A percentile compares a stretch with the other conserved stretches of the same genome.
Evolutionary conservation across 2,329 filamentous ascomycete species (phyloP).

Genomic region (Cadophora sp.): DNA sequence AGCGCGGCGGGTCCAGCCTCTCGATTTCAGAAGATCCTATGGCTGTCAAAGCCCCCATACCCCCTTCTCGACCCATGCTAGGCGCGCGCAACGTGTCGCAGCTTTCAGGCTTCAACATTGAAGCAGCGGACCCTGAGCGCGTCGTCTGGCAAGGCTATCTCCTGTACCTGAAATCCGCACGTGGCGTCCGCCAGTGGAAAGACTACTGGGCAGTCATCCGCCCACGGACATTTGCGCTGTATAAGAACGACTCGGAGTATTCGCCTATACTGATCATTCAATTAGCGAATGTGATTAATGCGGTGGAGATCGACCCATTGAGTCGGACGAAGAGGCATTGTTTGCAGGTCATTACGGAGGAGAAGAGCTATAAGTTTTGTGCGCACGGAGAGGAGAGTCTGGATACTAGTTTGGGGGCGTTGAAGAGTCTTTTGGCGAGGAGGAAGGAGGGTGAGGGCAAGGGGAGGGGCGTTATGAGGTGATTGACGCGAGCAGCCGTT

Average conservation of each 20-base stretch:
- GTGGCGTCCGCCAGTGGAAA: conserved; percentile 92
- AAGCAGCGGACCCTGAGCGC: conserved; percentile 73
- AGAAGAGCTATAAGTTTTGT: conserved; percentile 82
- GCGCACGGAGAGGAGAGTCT: conserved; percentile 82
- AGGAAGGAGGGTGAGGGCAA: conserved; percentile 57
- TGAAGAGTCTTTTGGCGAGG: conserved; percentile 85
- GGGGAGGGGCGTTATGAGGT: conserved; percentile 14
- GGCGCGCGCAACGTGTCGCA: conserved; percentile 66
- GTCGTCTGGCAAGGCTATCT: conserved; percentile 96
- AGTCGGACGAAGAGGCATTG: conserved; percentile 86
- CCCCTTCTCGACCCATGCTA: conserved; percentile 44
- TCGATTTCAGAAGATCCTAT: conserved; percentile 43
- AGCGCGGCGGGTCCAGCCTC: conserved; percentile 41
- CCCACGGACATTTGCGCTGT: conserved; percentile 82
- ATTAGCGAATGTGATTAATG: conserved; percentile 81
- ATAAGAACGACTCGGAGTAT: conserved; percentile 94
- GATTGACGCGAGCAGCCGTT: neutral
- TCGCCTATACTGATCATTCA: conserved; percentile 82
- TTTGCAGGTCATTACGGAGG: conserved; percentile 91
- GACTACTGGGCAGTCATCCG: conserved; percentile 92
- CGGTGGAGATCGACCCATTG: conserved; percentile 89
- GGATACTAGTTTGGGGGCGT: conserved; percentile 83
- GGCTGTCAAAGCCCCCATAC: conserved; percentile 42
- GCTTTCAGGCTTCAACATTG: conserved; percentile 59
- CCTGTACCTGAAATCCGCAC: conserved; percentile 81